A percentile compares a stretch with the other conserved stretches of the same genome.
These are phyloP conservation scores for Monosporascus sp. DNA, from an alignment of 2,329 filamentous ascomycete genomes.

Conservation along the genomic window DNA sequence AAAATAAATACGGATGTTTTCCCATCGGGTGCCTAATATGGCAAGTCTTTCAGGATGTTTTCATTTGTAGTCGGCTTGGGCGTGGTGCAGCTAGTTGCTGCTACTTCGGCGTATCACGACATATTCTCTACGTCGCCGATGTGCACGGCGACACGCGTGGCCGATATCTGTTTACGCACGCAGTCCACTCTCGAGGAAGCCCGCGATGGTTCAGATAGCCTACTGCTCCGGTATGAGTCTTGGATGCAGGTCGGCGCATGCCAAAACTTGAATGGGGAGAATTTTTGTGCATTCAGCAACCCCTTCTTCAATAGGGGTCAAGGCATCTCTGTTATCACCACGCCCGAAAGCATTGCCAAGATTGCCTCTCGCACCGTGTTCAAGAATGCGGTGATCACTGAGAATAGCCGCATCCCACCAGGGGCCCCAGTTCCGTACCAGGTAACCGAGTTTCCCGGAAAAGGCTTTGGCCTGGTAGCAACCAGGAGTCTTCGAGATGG, in stretches of 20 bases:
- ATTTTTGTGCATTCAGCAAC: conserved; percentile 22
- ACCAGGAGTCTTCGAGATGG: conserved; percentile 20
- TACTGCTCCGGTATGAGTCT: neutral
- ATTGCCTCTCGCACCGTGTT: conserved; percentile 10
- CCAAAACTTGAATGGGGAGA: conserved; percentile 8
- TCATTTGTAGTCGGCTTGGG: neutral
- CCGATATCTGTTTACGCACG: neutral
- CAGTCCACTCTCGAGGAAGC: neutral
- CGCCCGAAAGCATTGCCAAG: conserved; percentile 12
- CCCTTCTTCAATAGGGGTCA: conserved; percentile 17
- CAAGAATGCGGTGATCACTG: neutral
- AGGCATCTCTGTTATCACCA: conserved; percentile 25
- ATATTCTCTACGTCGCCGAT: no score
- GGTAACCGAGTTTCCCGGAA: conserved; percentile 23
- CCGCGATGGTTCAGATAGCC: neutral
- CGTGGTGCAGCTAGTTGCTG: no score
- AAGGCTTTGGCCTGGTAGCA: conserved; percentile 28
- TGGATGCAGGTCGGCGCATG: conserved; percentile 6
- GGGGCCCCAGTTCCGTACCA: conserved; percentile 7
- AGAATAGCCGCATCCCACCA: neutral
- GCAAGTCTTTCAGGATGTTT: neutral
- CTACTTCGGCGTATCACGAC: no score
- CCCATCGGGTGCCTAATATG: neutral
- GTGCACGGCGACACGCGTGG: neutral
- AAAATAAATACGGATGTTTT: neutral